A percentile compares a stretch with the other conserved stretches of the same genome.
Conservation (phyloP, 2,329 filamentous ascomycete genomes). For the Fusarium transvaalense region DNA sequence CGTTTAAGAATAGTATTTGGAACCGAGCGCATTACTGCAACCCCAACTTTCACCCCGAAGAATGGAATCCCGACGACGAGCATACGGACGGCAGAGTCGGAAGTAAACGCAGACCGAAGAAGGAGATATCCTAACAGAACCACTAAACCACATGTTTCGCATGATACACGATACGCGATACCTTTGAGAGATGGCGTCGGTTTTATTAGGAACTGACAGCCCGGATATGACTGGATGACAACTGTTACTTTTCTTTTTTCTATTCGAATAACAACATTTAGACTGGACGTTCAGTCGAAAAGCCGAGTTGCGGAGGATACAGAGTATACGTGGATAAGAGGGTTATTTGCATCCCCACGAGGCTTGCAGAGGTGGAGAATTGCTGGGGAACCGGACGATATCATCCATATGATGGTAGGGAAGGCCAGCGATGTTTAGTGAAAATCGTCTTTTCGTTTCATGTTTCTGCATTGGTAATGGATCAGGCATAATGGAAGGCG, state of each 20-base stretch:
- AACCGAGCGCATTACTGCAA: conserved; percentile 77
- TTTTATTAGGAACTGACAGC: conserved; percentile 17
- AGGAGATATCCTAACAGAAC: conserved; percentile 28
- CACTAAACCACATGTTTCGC: not conserved
- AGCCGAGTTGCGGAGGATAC: not conserved
- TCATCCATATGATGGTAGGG: conserved; percentile 36
- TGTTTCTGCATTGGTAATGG: conserved; percentile 39
- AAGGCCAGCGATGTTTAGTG: conserved; percentile 44
- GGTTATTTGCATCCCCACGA: conserved; percentile 20
- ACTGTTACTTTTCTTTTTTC: not conserved
- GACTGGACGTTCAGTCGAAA: not conserved
- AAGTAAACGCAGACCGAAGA: conserved; percentile 46
- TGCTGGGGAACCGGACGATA: conserved; percentile 27
- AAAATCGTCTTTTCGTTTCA: conserved; percentile 31
- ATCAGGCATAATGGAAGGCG: conserved; percentile 25
- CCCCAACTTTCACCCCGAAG: conserved; percentile 63
- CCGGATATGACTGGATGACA: conserved; percentile 22
- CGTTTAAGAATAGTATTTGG: conserved; percentile 75
- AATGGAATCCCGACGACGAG: conserved; percentile 59
- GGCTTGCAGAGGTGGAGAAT: conserved; percentile 16
- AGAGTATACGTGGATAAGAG: conserved; percentile 5
- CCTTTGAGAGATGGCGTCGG: not conserved
- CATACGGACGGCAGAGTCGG: conserved; percentile 48
- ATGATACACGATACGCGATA: conserved; percentile 5
- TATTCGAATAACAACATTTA: not conserved